phyloP scores from a whole-genome alignment of 1,139 yeast genomes.

The Taiozyma onychis region DNA sequence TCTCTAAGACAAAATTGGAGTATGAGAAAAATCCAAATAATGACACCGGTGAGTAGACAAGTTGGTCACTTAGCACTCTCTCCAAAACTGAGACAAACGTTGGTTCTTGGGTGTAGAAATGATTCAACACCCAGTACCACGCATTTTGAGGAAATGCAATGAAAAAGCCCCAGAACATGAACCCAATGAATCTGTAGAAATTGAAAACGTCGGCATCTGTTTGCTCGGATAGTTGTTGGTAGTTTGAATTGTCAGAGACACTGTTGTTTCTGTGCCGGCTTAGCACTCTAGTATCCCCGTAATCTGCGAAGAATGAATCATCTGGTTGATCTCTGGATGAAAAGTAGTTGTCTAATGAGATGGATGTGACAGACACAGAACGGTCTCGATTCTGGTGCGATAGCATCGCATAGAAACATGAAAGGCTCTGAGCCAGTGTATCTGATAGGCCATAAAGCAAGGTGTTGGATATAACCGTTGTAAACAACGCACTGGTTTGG shows the following conservation, averaged over 20 bases:
- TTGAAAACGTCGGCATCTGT: conserved; percentile 42
- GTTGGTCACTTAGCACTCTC: conserved; percentile 84
- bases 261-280: conserved; percentile 30
- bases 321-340: conserved; percentile 16
- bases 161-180: conserved; percentile 82
- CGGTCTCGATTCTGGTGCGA: conserved; percentile 22
- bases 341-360: conserved; percentile 11
- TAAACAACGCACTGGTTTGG: conserved; percentile 58
- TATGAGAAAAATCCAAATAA: conserved; percentile 77
- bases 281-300: conserved; percentile 16
- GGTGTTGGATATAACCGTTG: conserved; percentile 79
- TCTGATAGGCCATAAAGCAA: conserved; percentile 86
- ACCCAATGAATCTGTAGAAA: conserved; percentile 69
- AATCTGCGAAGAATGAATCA: conserved; percentile 25
- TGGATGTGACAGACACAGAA: conserved; percentile 9
- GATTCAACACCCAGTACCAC: conserved; percentile 83
- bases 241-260: conserved; percentile 26
- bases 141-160: conserved; percentile 80
- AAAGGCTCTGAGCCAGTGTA: conserved; percentile 65
- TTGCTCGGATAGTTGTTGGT: conserved; percentile 33
- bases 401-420: conserved; percentile 28
- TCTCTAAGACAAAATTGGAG: conserved; percentile 76
- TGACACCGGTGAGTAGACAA: conserved; percentile 83
- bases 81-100: conserved; percentile 76
- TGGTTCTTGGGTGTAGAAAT: conserved; percentile 74